Evolutionary conservation across 768 basidiomycete genomes (phyloP), one percentile per base, ranked within the genome.

Genomic region (Lepiota brunneoincarnata): DNA sequence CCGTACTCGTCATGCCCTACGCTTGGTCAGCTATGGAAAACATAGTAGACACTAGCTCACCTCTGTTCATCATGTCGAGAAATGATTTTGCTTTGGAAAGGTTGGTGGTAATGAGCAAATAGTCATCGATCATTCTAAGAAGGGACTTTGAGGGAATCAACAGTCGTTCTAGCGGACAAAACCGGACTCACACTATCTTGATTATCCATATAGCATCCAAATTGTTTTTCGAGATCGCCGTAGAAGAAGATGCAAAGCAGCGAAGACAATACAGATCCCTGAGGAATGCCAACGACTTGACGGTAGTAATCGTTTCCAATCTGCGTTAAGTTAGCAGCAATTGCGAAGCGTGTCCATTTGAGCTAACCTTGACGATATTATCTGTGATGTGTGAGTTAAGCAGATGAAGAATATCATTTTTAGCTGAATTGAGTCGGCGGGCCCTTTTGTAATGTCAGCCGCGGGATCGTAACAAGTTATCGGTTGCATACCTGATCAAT

Each of bases 211-310:
- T 89, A 84, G 36, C 71, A 67, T 24, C 75, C 72, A 39, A 81
- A 76, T 6, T 63, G 72, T 26, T 72, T 79, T 68, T 98, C 97
- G 56, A 99, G 75, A 63, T 96, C 87, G 5, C 93, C 95, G 60
- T 98, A 99, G 67, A 92, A 97, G 69, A 95, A 91, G 1, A 90
- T 89, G 66, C 97, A 99, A 1, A 99, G 72, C n/a, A 98, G 64
- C 0, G 89, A 81, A 6, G 94, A 97, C n/a, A 98, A 72, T n/a
- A 94, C 84, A 2, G 95, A 98, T 18, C 97, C 97, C 68, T 99
- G 97, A 1, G 97, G 96, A 20, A 99, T 99, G 2, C 97, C 97
- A 24, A 91, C 81, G n/a, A 79, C 81, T 68, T 99, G 97, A 11
- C 88, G 84, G 65, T 88, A 96, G 63, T 87, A 92, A 38, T 80